Base-by-base conservation (phyloP, 345 rosid species). In the Acer yangbiense region DNA sequence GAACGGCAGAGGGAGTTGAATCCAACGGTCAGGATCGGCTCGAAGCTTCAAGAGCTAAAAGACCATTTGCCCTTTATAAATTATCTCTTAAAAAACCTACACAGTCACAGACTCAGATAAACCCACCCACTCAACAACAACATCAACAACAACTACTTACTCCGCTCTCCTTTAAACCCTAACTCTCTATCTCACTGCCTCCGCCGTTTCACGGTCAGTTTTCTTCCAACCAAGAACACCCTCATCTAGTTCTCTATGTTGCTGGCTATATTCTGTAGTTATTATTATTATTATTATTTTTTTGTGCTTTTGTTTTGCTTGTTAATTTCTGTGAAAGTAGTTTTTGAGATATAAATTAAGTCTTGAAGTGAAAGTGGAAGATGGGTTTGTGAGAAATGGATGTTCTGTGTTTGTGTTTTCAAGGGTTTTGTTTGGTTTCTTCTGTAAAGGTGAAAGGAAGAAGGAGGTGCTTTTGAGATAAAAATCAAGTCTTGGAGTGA, bases 1-100 rank as follows among this genome's bases (percentile, higher is more conserved):
- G 3, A 60, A 18, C 65, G 68, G 76, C 50, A 20, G 7, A 14
- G 7, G 13, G 17, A 35, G 23, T 16, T 21, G 1, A 64, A 87
- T 80, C 81, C 77, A 79, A 88, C 89, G 93, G 90, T 62, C 78
- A 6, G 43, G 83, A 86, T 85, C 41, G 9, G 57, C 9, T 44
- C n/a, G 75, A 80, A 83, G 41, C 75, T 83, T 83, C 75, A 71
- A 62, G 88, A 84, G 78, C 76, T 35, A 74, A 57, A 76, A 14
- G 32, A 65, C 80, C 76, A 69, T 80, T 71, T 71, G 60, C 74
- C 57, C 74, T 27, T 16, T 69, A 43, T 60, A 13, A 52, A 57
- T 79, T 71, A 68, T 21, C 55, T 76, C 77, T 76, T 55, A 14
- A 72, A 76, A 82, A 50, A 61, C 65, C 54, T 70, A 75, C 69